phyloP scores from a whole-genome alignment of 2,329 filamentous ascomycete species.

The Hypoxylon sp. region DNA sequence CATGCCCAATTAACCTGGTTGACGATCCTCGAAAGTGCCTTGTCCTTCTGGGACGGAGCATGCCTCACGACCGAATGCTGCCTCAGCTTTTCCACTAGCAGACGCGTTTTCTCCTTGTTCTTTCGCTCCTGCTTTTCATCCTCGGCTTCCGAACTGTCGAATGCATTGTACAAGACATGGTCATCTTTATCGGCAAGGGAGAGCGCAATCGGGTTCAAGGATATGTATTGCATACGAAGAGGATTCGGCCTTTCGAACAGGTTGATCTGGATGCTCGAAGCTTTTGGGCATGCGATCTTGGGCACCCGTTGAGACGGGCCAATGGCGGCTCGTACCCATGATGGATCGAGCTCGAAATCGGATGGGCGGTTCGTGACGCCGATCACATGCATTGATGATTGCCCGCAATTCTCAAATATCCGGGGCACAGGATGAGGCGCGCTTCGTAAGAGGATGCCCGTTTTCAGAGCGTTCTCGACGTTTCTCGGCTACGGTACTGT shows the following conservation, averaged over 20 bases:
- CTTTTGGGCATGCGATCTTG: constrained; percentile 77
- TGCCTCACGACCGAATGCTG: constrained; percentile 87
- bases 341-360: constrained; percentile 70
- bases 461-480: constrained; percentile 88
- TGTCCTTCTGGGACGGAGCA: constrained; percentile 83
- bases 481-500: constrained; percentile 70
- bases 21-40: constrained; percentile 82
- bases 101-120: constrained; percentile 70
- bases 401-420: constrained; percentile 87
- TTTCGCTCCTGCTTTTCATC: constrained; percentile 74
- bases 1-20: constrained; percentile 97
- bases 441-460: constrained; percentile 85
- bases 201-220: constrained; percentile 87
- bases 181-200: constrained; percentile 80
- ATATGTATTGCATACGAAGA: constrained; percentile 95
- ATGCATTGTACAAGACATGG: constrained; percentile 50
- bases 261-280: constrained; percentile 85
- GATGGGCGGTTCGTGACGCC: constrained; percentile 78
- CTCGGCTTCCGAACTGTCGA: constrained; percentile 73
- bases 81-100: constrained; percentile 86
- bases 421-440: constrained; percentile 82
- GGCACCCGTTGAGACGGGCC: constrained; percentile 69
- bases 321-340: constrained; percentile 74
- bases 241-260: constrained; percentile 90
- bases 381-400: constrained; percentile 84